Evolutionary conservation across 768 basidiomycete species (phyloP).

Genomic region (Boletus pseudopeckii): DNA sequence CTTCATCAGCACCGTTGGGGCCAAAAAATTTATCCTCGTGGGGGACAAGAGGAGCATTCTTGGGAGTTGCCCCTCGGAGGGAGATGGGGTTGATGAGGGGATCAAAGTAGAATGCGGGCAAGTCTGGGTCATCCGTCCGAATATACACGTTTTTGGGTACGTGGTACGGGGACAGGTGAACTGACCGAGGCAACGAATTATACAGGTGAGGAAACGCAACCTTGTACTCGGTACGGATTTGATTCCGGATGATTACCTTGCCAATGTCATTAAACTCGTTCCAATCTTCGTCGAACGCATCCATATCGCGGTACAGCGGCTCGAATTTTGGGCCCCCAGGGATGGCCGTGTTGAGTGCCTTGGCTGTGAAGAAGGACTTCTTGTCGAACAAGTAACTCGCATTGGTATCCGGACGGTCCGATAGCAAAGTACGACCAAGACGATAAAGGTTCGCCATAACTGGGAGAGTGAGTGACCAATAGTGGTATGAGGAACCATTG

Average conservation of each 20-base stretch:
- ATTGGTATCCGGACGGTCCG: slow-evolving; percentile 89
- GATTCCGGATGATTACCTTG: slow-evolving; percentile 98
- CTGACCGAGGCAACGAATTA: slow-evolving; percentile 94
- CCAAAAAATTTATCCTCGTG: slow-evolving; percentile 95
- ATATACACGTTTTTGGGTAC: slow-evolving; percentile 97
- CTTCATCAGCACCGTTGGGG: slow-evolving; percentile 78
- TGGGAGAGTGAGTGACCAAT: slow-evolving; percentile 89
- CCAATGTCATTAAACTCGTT: slow-evolving; percentile 99
- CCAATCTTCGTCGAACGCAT: slow-evolving; percentile 97
- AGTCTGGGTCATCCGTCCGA: slow-evolving; percentile 98
- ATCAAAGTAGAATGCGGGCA: slow-evolving; percentile 99
- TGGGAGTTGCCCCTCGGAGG: slow-evolving; percentile 77
- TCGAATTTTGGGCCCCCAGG: slow-evolving; percentile 99
- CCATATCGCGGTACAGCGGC: slow-evolving; percentile 95
- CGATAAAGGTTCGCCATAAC: slow-evolving; percentile 97
- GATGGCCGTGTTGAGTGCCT: slow-evolving; percentile 94
- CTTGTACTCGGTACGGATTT: slow-evolving; percentile 98
- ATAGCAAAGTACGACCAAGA: slow-evolving; percentile 88
- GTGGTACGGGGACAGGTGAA: slow-evolving; percentile 90
- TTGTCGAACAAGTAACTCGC: slow-evolving; percentile 95
- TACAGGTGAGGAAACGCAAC: slow-evolving; percentile 99
- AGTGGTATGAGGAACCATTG: slow-evolving; percentile 91
- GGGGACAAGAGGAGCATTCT: slow-evolving; percentile 76
- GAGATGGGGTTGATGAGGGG: slow-evolving; percentile 98
- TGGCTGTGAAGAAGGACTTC: slow-evolving; percentile 96